Conservation (phyloP, 2,329 filamentous ascomycete genomes). For the Biscogniauxia sp. region DNA sequence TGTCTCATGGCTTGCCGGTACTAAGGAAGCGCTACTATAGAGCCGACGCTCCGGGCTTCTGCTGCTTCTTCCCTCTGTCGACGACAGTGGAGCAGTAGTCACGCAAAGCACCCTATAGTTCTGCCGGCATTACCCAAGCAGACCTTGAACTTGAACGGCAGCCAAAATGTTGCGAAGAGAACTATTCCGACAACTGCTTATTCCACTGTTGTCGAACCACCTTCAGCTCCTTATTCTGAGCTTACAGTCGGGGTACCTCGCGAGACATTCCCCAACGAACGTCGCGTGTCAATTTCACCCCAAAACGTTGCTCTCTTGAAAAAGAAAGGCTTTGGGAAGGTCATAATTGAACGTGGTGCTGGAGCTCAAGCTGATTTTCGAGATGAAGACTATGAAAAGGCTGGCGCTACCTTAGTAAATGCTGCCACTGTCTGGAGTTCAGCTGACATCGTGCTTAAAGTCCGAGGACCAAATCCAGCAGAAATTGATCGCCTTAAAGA, state of each 20-base stretch:
- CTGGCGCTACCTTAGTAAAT: slow-evolving; percentile 75
- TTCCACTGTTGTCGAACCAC: slow-evolving; percentile 35
- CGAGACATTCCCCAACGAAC: slow-evolving; percentile 76
- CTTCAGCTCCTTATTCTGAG: slow-evolving; percentile 63
- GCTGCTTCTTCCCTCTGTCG: slow-evolving; percentile 16
- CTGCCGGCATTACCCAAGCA: slow-evolving; percentile 27
- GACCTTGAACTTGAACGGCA: slow-evolving; percentile 17
- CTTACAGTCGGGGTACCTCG: slow-evolving; percentile 76
- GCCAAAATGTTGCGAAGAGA: slow-evolving; percentile 17
- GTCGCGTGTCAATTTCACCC: slow-evolving; percentile 80
- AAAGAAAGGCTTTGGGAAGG: slow-evolving; percentile 78
- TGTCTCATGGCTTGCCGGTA: slow-evolving; percentile 14
- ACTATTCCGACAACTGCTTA: slow-evolving; percentile 29
- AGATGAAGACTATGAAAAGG: slow-evolving; percentile 72
- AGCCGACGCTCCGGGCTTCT: slow-evolving; percentile 19
- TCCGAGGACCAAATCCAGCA: slow-evolving; percentile 68
- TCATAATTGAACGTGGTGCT: slow-evolving; percentile 79
- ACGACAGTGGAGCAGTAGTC: slow-evolving; percentile 29
- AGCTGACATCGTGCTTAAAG: slow-evolving; percentile 80
- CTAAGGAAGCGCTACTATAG: slow-evolving; percentile 27
- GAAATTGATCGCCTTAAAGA: slow-evolving; percentile 68
- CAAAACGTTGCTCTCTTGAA: slow-evolving; percentile 78
- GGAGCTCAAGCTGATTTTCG: slow-evolving; percentile 74
- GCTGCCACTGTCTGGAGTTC: slow-evolving; percentile 67
- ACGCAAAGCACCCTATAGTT: slow-evolving; percentile 28